Base-by-base conservation (phyloP, 306 rosid genomes). In the Dalbergia oliveri region DNA sequence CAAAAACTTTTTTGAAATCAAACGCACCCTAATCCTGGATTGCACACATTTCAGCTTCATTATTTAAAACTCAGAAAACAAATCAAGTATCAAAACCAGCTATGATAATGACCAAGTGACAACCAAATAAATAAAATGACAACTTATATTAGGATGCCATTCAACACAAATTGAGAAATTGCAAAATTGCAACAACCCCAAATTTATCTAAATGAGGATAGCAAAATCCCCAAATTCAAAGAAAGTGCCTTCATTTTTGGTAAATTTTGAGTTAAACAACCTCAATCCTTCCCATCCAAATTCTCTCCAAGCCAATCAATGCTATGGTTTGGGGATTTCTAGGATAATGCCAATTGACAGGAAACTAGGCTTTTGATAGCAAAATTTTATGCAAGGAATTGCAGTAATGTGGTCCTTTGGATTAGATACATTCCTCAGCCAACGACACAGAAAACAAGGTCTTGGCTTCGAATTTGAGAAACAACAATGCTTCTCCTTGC, bases 31-130 rank as follows among this genome's bases (percentile, higher is more conserved):
- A 21, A 44, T 53, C 56, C 47, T 21, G 5, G 66, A 69, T 50
- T 54, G 72, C 66, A 18, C 57, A 23, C 67, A 14, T 47, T 56
- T 56, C 68, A 82, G 73, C 86, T 81, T 74, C 39, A 49, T 53
- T 39, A 13, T 70, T 57, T 49, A 56, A 9, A 64, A 70, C 80
- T 79, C 82, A 75, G 35, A 75, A 63, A 75, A 69, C 51, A 69
- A 70, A 64, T 56, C 26, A 67, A 26, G 69, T 11, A 72, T 58
- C 54, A 50, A 61, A 73, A 56, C 43, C 13, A 39, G 58, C 16
- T 50, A 56, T 71, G 26, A 45, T 15, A 60, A 47, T 45, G 49
- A 68, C 21, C 37, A 39, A 49, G 69, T 51, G 47, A 74, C 65
- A 54, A 41, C 39, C 50, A 72, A 16, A 72, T 11, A 33, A 66